Evolutionary conservation across 352 stramenopile species (phyloP).

Genomic region (Globisporangium canariense): DNA sequence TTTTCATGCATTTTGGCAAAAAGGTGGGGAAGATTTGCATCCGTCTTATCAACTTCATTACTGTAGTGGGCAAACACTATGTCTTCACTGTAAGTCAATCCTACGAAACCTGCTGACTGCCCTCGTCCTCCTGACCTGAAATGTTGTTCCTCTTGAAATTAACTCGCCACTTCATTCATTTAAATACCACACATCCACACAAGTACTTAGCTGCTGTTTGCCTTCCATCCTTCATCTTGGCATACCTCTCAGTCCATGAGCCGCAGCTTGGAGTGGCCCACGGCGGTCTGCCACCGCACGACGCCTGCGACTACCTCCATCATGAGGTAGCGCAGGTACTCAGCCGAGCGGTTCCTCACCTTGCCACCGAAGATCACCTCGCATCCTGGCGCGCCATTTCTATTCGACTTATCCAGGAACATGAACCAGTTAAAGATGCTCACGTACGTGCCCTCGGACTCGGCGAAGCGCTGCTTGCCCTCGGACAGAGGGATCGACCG

Average conservation of each 20-base stretch:
- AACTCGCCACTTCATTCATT: background rate
- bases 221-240: background rate
- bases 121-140: too few species aligned
- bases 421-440: conserved; percentile 78
- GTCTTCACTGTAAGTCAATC: too few species aligned
- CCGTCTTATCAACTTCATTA: too few species aligned
- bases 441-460: conserved; percentile 50
- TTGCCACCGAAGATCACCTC: conserved; percentile 66
- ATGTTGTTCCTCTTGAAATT: background rate
- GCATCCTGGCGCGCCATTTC: conserved; percentile 31
- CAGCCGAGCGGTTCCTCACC: conserved; percentile 41
- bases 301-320: conserved; percentile 60
- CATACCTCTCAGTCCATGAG: conserved; percentile 24
- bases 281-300: conserved; percentile 63
- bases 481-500: conserved; percentile 53
- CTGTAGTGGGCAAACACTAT: too few species aligned
- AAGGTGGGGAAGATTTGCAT: too few species aligned
- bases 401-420: conserved; percentile 41
- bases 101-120: too few species aligned
- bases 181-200: conserved; percentile 2
- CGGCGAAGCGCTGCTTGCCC: conserved; percentile 38
- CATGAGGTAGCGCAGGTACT: conserved; percentile 65
- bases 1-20: too few species aligned
- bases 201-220: background rate
- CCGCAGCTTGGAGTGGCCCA: conserved; percentile 49